A percentile compares a stretch with the other conserved stretches of the same genome.
phyloP scores from a whole-genome alignment of 352 stramenopile species.

The Thalassiosira livingstoniorum region DNA sequence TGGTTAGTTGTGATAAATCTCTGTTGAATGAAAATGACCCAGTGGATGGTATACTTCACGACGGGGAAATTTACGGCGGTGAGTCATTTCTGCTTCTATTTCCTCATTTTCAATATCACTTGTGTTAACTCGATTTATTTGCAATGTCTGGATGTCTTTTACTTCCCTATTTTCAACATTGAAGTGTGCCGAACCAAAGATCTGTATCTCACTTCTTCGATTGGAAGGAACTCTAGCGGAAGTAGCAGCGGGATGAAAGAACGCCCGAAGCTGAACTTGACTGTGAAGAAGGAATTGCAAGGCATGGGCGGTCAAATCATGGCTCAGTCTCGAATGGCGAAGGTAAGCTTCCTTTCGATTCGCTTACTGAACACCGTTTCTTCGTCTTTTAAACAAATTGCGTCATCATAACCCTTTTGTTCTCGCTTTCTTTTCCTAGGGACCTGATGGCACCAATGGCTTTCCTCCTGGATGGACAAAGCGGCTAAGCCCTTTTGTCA shows the following conservation, averaged over 20 bases:
- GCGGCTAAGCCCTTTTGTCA: slow-evolving; percentile 49
- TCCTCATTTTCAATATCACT: too few species aligned
- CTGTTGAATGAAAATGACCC: slow-evolving; percentile 70
- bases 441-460: slow-evolving; percentile 76
- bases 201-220: slow-evolving; percentile 64
- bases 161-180: not conserved
- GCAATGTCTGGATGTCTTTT: not conserved
- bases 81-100: slow-evolving; percentile 16
- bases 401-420: not conserved
- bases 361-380: too few species aligned
- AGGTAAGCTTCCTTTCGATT: slow-evolving; percentile 19
- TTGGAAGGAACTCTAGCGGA: slow-evolving; percentile 31
- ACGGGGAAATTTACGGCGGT: slow-evolving; percentile 74
- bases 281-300: slow-evolving; percentile 75
- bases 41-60: slow-evolving; percentile 78
- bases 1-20: slow-evolving; percentile 73
- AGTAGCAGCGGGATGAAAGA: slow-evolving; percentile 67
- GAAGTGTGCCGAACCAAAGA: slow-evolving; percentile 76
- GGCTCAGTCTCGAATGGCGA: slow-evolving; percentile 81
- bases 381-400: too few species aligned
- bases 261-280: slow-evolving; percentile 79
- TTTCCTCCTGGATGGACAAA: slow-evolving; percentile 79
- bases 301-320: slow-evolving; percentile 78
- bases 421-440: slow-evolving; percentile 17
- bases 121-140: too few species aligned